Evolutionary conservation across 306 rosid species (phyloP), one percentile per base, ranked within the genome.

Genomic region (Potentilla sterilis): DNA sequence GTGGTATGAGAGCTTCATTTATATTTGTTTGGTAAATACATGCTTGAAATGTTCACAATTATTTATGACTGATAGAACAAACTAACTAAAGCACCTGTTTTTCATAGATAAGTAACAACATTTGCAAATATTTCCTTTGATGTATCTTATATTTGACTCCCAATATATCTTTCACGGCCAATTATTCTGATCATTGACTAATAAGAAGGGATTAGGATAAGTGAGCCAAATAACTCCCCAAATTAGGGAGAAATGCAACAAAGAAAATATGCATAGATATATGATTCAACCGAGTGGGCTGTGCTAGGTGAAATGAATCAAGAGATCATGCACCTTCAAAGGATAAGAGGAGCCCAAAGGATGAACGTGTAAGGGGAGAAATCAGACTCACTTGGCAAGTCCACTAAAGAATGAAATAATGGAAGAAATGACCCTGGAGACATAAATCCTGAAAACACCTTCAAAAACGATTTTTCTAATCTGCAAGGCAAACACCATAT

Each of bases 391-490:
- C 98, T 86, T 43, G 98, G 98, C 83, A 95, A 83, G 87, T 95
- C 98, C 77, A 92, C 73, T 79, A 92, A 76, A 41, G 83, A 77
- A 14, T 91, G 93, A 82, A 94, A 87, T 81, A 94, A 81, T 0
- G 96, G 96, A 86, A 94, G 88, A 86, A 94, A 94, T 79, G 98
- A 94, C 37, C 95, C 97, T 67, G 96, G 86, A 38, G 98, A 90
- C 68, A 94, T 86, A 85, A 94, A 71, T 85, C 84, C 96, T 0
- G 97, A 93, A 75, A 94, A 86, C 76, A 88, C 76, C 72, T 87
- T 86, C 82, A 90, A 71, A 81, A 86, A 90, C n/a, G 77, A 83
- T 73, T 86, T 94, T 82, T 85, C 92, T 82, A 88, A 84, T 80
- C 98, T 94, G 93, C 85, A 85, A 79, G 75, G 58, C 21, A 75